Base-by-base conservation (phyloP, 75 land plant species). In the Isoetes taiwanensis region DNA sequence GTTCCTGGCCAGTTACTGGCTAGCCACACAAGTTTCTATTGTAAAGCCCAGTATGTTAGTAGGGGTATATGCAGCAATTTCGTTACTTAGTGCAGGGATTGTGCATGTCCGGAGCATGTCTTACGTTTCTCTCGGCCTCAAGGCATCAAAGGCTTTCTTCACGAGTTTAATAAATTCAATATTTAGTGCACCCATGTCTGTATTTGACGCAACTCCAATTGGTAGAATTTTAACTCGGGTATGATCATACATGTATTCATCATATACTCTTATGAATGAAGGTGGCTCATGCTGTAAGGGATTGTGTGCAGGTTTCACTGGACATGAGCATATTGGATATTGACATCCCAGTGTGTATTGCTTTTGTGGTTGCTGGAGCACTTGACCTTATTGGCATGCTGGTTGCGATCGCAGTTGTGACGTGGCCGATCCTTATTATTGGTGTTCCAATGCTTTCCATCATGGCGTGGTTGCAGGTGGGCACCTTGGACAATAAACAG, bases 121-220 rank as follows among this genome's bases (percentile, higher is more conserved):
- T 29, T 59, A 54, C 4, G 76, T 77, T 1, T 57, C 43, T 23
- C 39, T 78, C 14, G 80, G 89, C 26, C 35, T 87, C 28, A 70
- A 61, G 50, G 88, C 84, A 48, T 83, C 88, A 3, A 78, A 67
- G 41, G 68, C 77, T 1, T 80, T 87, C 72, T 87, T 78, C 48
- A 58, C 59, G 14, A 75, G 69, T 6, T 4, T 46, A 6, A 46
- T 23, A 6, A n/a, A 6, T 8, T 46, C 50, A 6, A 6, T 46
- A 23, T 46, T 46, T 46, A 19, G 50, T n/a, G 38, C 38, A 37
- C 9, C 38, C 38, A 37, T 37, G 38, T 37, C 38, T 14, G 9
- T 37, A 9, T 37, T 37, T 14, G 38, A 37, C 14, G 11, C 14
- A 9, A 37, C 38, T 37, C 38, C 38, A 37, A 14, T 37, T 9